Base-by-base conservation (phyloP, 1,139 yeast species). In the Diutina siamensis region DNA sequence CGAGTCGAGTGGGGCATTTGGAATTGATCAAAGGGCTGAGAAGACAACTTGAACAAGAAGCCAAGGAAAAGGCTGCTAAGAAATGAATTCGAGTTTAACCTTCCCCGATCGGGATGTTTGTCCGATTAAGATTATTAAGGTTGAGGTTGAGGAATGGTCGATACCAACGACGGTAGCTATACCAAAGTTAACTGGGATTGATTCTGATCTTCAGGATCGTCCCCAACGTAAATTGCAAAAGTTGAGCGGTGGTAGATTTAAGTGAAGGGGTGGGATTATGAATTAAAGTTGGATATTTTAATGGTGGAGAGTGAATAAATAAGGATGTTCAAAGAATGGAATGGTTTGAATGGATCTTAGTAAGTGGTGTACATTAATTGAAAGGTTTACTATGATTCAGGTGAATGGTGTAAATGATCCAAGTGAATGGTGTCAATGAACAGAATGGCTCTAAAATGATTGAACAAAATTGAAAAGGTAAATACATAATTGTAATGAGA, bases 1-100 rank as follows among this genome's bases (percentile, higher is more conserved):
- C 97, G 2, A 73, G 94, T 47, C 76, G 92, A 61, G 97, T 89
- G 3, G 98, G 98, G n/a, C 97, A 92, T 63, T 72, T 92, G 56
- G 98, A 92, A 64, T 61, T 92, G 45, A 68, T 92, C 52, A 87
- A 85, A 62, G 98, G 97, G 13, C 81, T 94, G n/a, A 80, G 97
- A 68, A 77, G 94, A 63, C 78, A 84, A 57, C 53, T 85, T 15
- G 95, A 84, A 58, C 82, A 74, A 60, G 61, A 60, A 22, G 71
- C 67, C 50, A 74, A 72, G 58, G 54, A 52, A 34, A 48, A 48
- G 3, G 50, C 47, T 25, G 49, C 49, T 44, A 52, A 48, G 44
- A 25, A 22, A 31, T 31, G 34, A 31, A 31, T 13, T 10, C 28
- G 9, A 8, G 12, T 8, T 31, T 31, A 13, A n/a, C 15, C 4